Percentiles rank a stretch among this genome's conserved stretches.
Evolutionary conservation across 2,329 filamentous ascomycete species (phyloP).

Genomic region (Xylariaceae sp.): DNA sequence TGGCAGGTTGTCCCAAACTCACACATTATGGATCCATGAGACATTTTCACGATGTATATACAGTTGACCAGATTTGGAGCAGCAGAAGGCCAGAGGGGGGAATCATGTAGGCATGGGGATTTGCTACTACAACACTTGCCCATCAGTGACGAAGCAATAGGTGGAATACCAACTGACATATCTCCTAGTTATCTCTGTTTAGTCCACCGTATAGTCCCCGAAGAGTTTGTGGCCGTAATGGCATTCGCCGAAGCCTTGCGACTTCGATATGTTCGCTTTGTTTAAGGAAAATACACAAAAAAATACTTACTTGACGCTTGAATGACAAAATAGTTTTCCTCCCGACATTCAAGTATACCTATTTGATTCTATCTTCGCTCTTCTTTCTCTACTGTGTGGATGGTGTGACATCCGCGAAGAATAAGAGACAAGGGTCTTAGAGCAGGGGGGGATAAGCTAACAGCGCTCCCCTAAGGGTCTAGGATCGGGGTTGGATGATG

Average conservation of each 20-base stretch:
- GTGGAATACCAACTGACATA: too few relatives aligned
- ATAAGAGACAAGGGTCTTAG: constrained; percentile 2
- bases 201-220: too few relatives aligned
- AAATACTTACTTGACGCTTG: too few relatives aligned
- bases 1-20: background rate
- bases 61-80: background rate
- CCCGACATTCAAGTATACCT: background rate
- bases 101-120: background rate
- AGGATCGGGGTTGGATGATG: background rate
- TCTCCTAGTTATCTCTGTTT: too few relatives aligned
- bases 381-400: background rate
- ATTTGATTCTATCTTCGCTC: constrained; percentile 4
- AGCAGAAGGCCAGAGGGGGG: background rate
- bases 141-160: too few relatives aligned
- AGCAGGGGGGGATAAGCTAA: background rate
- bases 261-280: too few relatives aligned
- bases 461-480: background rate
- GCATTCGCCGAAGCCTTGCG: too few relatives aligned
- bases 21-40: background rate
- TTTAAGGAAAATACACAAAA: too few relatives aligned
- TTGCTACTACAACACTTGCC: too few relatives aligned
- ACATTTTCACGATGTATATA: background rate
- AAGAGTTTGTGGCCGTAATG: background rate
- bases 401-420: constrained; percentile 22
- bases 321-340: too few relatives aligned